Percentiles rank a stretch among this genome's conserved stretches.
phyloP scores from a whole-genome alignment of 2,329 filamentous ascomycete species.

The Didymella pomorum region DNA sequence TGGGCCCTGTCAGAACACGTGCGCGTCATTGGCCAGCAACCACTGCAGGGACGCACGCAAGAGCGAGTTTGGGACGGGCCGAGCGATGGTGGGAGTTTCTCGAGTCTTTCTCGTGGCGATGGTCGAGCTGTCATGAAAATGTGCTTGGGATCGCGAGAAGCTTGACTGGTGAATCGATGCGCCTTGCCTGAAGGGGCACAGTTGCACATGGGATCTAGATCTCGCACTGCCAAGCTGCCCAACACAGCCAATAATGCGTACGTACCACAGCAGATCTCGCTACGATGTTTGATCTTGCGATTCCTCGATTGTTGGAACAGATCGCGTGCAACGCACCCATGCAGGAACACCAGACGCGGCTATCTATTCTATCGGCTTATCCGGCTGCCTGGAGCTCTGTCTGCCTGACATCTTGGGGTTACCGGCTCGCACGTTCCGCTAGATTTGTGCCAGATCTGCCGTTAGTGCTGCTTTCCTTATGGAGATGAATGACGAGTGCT shows the following conservation, averaged over 20 bases:
- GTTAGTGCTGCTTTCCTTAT: neutral
- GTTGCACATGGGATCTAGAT: slow-evolving; percentile 24
- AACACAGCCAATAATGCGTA: slow-evolving; percentile 22
- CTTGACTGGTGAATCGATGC: slow-evolving; percentile 18
- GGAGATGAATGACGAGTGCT: slow-evolving; percentile 2
- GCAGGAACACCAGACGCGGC: slow-evolving; percentile 20
- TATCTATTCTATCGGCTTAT: slow-evolving; percentile 8
- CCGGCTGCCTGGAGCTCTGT: slow-evolving; percentile 1
- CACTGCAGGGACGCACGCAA: slow-evolving; percentile 33
- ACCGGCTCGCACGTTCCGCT: slow-evolving; percentile 1
- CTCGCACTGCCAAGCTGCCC: slow-evolving; percentile 20
- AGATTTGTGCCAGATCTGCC: slow-evolving; percentile 4
- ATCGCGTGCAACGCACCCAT: slow-evolving; percentile 21
- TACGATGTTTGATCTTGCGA: slow-evolving; percentile 17
- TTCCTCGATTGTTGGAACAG: slow-evolving; percentile 18
- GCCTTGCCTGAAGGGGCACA: slow-evolving; percentile 28
- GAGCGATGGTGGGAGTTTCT: slow-evolving; percentile 23
- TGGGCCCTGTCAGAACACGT: slow-evolving; percentile 23
- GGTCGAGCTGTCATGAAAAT: slow-evolving; percentile 38
- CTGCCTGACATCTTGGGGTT: slow-evolving; percentile 7
- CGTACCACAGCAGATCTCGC: slow-evolving; percentile 27
- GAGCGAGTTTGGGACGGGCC: slow-evolving; percentile 35
- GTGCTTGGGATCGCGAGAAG: slow-evolving; percentile 38
- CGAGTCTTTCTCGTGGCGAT: slow-evolving; percentile 29
- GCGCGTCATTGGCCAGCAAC: slow-evolving; percentile 27